Evolutionary conservation across 2,329 filamentous ascomycete species (phyloP), one percentile per base, ranked within the genome.

Genomic region (Apiospora hydei): DNA sequence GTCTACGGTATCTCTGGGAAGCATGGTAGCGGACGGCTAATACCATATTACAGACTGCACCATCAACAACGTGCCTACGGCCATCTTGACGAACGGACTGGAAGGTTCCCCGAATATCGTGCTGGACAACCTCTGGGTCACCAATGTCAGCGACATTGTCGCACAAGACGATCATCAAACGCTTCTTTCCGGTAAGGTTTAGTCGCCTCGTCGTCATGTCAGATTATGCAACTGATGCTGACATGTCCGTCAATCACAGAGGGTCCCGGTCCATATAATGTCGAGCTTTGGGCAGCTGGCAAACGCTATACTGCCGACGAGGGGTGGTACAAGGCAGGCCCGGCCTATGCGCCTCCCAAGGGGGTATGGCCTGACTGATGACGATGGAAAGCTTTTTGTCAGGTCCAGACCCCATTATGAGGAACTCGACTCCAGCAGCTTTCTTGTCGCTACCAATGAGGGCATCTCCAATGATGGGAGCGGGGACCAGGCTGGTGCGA

Each of bases 71-170:
- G 87, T 85, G 0, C 76, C 79, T 0, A 82, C 86, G n/a, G 89
- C 84, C 41, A 83, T 91, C 44, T 72, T 82, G 1, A 88, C 87
- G 2, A 82, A 84, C 0, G 84, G 84, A 74, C 80, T 80, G n/a
- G 88, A 51, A 1, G 18, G 24, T 0, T 38, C 71, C 0, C 74
- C 74, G 1, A 71, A 73, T n/a, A 75, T 77, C 11, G 85, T 90
- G 18, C 72, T 91, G 47, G 88, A 91, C 74, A 90, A 90, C 70
- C 81, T 90, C 24, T 76, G 80, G 14, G 78, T 91, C 21, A 81
- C 82, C 30, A 83, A 83, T 2, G 81, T 82, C 18, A 61, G 13
- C 8, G 30, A 11, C 0, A n/a, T 64, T 5, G 72, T 75, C 3
- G 44, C 61, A 30, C 41, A 53, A 0, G 61, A 70, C 2, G 71